These are phyloP conservation scores for Stellera chamaejasme DNA, from an alignment of 345 rosid genomes.

Conservation along the genomic window DNA sequence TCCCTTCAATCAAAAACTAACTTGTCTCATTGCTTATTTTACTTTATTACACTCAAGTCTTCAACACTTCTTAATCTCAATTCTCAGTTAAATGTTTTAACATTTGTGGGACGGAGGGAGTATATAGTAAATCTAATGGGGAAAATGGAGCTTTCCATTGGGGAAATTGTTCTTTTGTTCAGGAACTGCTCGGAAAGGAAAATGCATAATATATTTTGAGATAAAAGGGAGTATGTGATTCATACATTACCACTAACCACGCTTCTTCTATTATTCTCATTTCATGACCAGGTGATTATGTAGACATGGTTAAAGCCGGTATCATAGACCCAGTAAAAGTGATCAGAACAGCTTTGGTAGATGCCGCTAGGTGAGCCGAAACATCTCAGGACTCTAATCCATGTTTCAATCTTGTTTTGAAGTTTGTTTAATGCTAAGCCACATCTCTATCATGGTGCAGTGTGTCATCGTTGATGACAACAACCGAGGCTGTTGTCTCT, in stretches of 20 bases:
- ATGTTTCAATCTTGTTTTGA: not conserved
- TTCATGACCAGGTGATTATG: constrained; percentile 41
- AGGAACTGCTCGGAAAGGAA: too few species aligned
- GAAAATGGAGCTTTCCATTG: too few species aligned
- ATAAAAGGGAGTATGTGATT: too few species aligned
- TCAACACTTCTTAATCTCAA: too few species aligned
- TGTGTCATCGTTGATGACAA: constrained; percentile 55
- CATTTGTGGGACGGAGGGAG: too few species aligned
- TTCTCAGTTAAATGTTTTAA: too few species aligned
- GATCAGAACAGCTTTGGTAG: constrained; percentile 57
- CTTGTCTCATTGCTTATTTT: too few species aligned
- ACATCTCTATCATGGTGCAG: constrained; percentile 17
- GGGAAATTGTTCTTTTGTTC: too few species aligned
- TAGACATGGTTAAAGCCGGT: constrained; percentile 53
- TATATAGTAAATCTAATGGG: too few species aligned
- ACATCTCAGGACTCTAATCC: not conserved
- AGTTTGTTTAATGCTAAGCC: not conserved
- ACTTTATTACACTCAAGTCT: too few species aligned
- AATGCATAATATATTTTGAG: too few species aligned
- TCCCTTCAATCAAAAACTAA: too few species aligned
- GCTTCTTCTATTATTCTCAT: not conserved
- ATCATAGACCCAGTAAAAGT: constrained; percentile 64
- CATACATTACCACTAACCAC: not conserved
- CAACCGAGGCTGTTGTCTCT: constrained; percentile 44
- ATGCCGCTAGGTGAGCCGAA: constrained; percentile 44